phyloP scores from a whole-genome alignment of 2,329 filamentous ascomycete species.

The Rutstroemia sp. region DNA sequence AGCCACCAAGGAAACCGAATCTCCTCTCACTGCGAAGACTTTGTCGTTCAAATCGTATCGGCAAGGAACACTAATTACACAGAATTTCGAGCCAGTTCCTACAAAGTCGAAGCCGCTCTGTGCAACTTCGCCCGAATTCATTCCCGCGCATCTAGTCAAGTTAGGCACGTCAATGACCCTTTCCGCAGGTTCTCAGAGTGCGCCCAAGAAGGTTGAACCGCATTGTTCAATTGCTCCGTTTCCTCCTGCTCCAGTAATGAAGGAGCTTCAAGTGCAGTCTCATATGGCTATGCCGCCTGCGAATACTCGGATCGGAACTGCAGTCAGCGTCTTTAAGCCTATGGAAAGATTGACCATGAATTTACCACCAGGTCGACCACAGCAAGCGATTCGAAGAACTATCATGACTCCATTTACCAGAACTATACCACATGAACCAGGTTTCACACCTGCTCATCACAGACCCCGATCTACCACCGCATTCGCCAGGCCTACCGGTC shows the following conservation, averaged over 20 bases:
- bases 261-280: too few species aligned
- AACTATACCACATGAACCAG: background rate
- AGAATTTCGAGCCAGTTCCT: background rate
- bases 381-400: too few species aligned
- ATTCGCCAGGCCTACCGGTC: background rate
- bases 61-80: conserved; percentile 3
- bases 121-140: conserved; percentile 7
- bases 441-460: background rate
- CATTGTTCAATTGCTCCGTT: too few species aligned
- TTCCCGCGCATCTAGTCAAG: background rate
- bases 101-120: background rate
- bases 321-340: too few species aligned
- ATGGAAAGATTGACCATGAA: too few species aligned
- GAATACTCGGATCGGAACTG: too few species aligned
- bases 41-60: conserved; percentile 7
- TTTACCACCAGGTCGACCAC: too few species aligned
- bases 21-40: background rate
- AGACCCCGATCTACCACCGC: background rate
- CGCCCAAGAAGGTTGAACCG: too few species aligned
- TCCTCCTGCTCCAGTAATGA: too few species aligned
- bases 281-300: too few species aligned
- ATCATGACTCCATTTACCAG: background rate
- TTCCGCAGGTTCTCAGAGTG: too few species aligned
- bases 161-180: too few species aligned
- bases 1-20: background rate